Percentiles rank a stretch among this genome's conserved stretches.
These are phyloP conservation scores for Macaranga tanarius DNA, from an alignment of 441 rosid genomes.

Conservation along the genomic window DNA sequence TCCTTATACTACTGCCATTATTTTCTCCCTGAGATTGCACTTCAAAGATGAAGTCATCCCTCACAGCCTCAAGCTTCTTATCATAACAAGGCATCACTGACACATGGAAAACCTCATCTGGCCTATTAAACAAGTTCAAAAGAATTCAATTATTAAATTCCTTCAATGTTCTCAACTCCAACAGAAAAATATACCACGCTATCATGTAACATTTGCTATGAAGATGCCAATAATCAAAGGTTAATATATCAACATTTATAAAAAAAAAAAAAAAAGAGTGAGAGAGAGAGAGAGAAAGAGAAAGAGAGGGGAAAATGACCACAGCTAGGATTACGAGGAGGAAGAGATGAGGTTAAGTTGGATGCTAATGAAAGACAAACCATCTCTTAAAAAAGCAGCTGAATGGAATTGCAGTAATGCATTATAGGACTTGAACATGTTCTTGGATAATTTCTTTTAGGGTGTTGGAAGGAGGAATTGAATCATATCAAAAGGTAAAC, in stretches of 20 bases:
- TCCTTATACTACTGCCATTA: conserved; percentile 20
- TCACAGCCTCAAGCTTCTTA: conserved; percentile 91
- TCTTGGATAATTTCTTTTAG: background rate
- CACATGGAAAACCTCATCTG: conserved; percentile 80
- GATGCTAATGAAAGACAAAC: background rate
- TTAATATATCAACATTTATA: background rate
- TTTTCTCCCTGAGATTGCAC: conserved; percentile 39
- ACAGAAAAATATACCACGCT: background rate
- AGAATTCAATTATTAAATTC: conserved; percentile 18
- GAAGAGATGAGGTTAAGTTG: background rate
- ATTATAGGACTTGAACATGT: background rate
- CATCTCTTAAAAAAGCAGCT: background rate
- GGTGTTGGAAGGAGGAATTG: background rate
- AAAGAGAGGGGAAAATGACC: background rate
- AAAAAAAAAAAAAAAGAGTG: background rate
- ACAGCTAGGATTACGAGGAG: background rate
- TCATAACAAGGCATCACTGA: conserved; percentile 98
- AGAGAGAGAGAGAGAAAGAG: too few relatives aligned
- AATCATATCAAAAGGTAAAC: background rate
- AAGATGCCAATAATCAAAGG: background rate
- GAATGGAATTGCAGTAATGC: background rate
- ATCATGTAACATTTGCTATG: background rate
- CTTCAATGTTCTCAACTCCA: background rate
- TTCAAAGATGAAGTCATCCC: conserved; percentile 78
- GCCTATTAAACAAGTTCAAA: conserved; percentile 45